Conservation (phyloP, 1,284 basidiomycete species). For the Microbotryomycetes sp. region DNA sequence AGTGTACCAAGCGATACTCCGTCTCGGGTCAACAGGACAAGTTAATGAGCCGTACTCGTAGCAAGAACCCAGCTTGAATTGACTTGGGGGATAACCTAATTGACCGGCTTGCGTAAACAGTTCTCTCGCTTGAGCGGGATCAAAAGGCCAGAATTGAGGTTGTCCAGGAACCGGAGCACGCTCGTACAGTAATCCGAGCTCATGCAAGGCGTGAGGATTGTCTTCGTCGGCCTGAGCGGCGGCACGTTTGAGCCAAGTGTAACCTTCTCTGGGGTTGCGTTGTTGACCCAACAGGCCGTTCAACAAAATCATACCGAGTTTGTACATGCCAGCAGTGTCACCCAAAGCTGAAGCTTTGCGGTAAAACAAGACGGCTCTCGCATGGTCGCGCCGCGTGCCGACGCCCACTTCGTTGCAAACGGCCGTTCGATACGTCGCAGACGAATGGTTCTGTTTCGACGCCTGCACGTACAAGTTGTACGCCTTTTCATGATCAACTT, state of each 20-base stretch:
- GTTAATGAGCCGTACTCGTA: constrained; percentile 87
- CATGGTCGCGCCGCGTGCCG: constrained; percentile 82
- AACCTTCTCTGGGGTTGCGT: constrained; percentile 80
- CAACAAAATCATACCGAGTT: constrained; percentile 90
- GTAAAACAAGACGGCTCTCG: constrained; percentile 89
- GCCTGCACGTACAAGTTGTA: constrained; percentile 98
- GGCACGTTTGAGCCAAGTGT: constrained; percentile 89
- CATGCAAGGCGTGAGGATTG: constrained; percentile 95
- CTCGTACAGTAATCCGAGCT: constrained; percentile 69
- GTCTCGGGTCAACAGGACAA: constrained; percentile 84
- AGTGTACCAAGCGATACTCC: constrained; percentile 97
- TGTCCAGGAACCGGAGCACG: constrained; percentile 50
- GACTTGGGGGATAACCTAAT: constrained; percentile 84
- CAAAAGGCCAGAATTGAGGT: constrained; percentile 39
- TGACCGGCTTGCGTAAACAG: constrained; percentile 88
- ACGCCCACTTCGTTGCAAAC: constrained; percentile 99
- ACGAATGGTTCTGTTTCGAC: constrained; percentile 91
- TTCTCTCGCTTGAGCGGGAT: constrained; percentile 73
- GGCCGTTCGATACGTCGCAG: constrained; percentile 92
- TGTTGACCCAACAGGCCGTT: constrained; percentile 77
- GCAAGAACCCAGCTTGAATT: constrained; percentile 90
- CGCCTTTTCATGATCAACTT: constrained; percentile 94
- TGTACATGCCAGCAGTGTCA: constrained; percentile 98
- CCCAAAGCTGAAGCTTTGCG: constrained; percentile 92
- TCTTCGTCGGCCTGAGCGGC: constrained; percentile 97